Conservation (phyloP, 345 rosid genomes). For the Microthlaspi erraticum region DNA sequence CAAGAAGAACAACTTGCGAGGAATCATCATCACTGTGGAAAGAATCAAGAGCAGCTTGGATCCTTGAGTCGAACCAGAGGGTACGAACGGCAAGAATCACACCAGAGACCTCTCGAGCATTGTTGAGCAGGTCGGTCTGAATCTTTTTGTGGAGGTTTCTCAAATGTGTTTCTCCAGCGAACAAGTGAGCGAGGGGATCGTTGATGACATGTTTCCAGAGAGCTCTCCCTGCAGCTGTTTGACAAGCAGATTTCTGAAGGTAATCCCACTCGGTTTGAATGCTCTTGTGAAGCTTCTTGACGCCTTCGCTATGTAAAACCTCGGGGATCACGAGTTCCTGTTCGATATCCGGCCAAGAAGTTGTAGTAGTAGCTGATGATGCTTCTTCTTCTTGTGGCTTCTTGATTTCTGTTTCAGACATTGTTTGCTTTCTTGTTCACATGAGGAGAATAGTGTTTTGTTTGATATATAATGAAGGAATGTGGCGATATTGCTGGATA, state of each 20-base stretch:
- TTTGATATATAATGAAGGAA: conserved; percentile 42
- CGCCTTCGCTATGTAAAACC: conserved; percentile 47
- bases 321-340: conserved; percentile 52
- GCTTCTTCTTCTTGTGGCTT: conserved; percentile 38
- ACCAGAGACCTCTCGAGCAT: conserved; percentile 81
- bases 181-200: conserved; percentile 78
- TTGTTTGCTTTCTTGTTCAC: conserved; percentile 39
- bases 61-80: conserved; percentile 85
- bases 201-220: conserved; percentile 81
- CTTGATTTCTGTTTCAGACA: conserved; percentile 54
- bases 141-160: conserved; percentile 78
- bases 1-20: conserved; percentile 84
- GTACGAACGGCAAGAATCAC: conserved; percentile 87
- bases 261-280: conserved; percentile 74
- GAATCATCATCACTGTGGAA: conserved; percentile 47
- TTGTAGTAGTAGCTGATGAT: conserved; percentile 33
- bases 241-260: conserved; percentile 76
- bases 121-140: conserved; percentile 62
- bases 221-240: conserved; percentile 93
- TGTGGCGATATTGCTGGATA: conserved; percentile 53
- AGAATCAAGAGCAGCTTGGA: conserved; percentile 74
- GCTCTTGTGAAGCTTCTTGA: conserved; percentile 62
- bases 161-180: conserved; percentile 83
- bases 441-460: conserved; percentile 24
- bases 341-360: conserved; percentile 61